These are phyloP conservation scores for Suhomyces guaymorum DNA, from an alignment of 1,139 yeast genomes.

Conservation along the genomic window DNA sequence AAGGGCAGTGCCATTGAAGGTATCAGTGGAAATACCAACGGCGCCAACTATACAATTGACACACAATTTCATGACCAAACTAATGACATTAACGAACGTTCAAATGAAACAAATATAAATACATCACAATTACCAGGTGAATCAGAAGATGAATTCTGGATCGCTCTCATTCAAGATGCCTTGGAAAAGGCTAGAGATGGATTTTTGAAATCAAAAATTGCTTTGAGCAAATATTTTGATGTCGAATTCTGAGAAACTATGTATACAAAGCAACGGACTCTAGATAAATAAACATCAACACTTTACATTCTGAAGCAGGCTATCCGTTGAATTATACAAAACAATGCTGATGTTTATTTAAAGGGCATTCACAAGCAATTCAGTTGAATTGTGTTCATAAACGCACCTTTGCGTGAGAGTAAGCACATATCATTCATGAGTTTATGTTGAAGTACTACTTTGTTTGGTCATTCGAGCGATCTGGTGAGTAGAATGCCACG, in stretches of 20 bases:
- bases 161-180: conserved; percentile 53
- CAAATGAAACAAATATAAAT: conserved; percentile 4
- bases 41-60: neutral
- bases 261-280: conserved; percentile 3
- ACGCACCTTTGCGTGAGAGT: no score
- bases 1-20: neutral
- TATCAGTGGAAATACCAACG: conserved; percentile 4
- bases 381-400: no score
- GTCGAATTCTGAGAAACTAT: conserved; percentile 36
- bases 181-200: conserved; percentile 57
- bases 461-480: no score
- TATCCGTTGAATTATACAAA: no score
- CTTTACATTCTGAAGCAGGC: no score
- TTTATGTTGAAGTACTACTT: no score
- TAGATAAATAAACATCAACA: conserved; percentile 4
- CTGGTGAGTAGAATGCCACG: no score
- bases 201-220: conserved; percentile 55
- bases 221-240: conserved; percentile 60
- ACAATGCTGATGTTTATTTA: no score
- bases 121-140: conserved; percentile 16
- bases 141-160: conserved; percentile 47
- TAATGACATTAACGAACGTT: conserved; percentile 10
- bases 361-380: no score
- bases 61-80: conserved; percentile 4
- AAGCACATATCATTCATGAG: no score